A percentile compares a stretch with the other conserved stretches of the same genome.
phyloP scores from a whole-genome alignment of 1,284 basidiomycete species.

The Sanghuangporus sanghuang region DNA sequence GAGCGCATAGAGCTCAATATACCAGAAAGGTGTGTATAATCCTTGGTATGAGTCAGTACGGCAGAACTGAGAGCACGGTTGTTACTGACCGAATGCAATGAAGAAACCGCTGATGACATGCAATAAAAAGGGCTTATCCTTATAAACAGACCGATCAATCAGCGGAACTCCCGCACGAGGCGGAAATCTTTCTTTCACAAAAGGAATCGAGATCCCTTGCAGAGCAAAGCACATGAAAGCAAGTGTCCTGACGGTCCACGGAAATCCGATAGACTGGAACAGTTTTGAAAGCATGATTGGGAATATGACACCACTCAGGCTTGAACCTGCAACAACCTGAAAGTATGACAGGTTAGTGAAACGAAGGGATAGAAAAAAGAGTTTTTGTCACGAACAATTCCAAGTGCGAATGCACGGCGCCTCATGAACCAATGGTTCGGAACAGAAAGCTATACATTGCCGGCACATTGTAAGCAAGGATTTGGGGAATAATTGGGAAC shows the following conservation, averaged over 20 bases:
- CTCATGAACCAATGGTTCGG: conserved; percentile 6
- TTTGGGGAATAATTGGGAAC: no score
- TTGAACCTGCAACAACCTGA: conserved; percentile 18
- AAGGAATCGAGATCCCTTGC: background rate
- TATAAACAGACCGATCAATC: background rate
- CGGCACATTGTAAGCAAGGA: background rate
- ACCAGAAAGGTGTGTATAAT: background rate
- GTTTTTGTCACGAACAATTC: background rate
- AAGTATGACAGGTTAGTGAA: background rate
- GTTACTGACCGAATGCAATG: background rate
- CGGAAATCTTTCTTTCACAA: background rate
- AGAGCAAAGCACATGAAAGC: background rate
- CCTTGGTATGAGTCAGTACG: background rate
- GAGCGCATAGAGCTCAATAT: background rate
- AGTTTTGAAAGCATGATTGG: conserved; percentile 29
- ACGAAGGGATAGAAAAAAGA: background rate
- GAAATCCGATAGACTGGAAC: conserved; percentile 17
- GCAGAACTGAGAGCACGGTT: background rate
- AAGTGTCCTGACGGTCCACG: background rate
- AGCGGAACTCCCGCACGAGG: background rate
- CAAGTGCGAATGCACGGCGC: conserved; percentile 6
- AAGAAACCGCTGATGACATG: background rate
- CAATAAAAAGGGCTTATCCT: background rate
- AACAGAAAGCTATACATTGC: conserved; percentile 1
- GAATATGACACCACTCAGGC: conserved; percentile 24